Base-by-base conservation (phyloP, 305 asterid genomes). In the Coffea humblotiana region DNA sequence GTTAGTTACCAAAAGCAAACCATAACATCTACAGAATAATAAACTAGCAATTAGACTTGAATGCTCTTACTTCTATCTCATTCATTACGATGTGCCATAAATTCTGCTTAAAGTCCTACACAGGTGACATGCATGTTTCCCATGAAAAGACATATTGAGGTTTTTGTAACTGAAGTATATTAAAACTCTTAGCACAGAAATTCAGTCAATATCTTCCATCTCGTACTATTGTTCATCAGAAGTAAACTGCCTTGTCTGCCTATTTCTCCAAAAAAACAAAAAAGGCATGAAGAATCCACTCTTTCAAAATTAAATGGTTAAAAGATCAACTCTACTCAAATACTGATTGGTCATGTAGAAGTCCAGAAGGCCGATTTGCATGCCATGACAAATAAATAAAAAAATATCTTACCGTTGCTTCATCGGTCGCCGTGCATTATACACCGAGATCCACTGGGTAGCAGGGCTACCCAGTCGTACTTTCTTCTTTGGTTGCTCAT, bases 401-500 rank as follows among this genome's bases (percentile, higher is more conserved):
- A 81, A 71, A 61, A 8, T 63, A 56, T 35, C 81, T 76, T 82
- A 90, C 99, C 99, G 90, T 81, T 96, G 99, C 86, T 96, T 96
- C 99, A 96, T 96, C 58, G 98, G 99, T 32, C 96, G 92, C 0
- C 98, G 92, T 58, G 98, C 99, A 89, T 96, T 96, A 86, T 94
- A 96, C 81, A 90, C 99, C 7, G 98, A 94, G 82, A 96, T 91
- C 99, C 99, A 96, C 85, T 96, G 99, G 51, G 93, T 96, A 32
- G 99, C 99, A 84, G 99, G 98, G 85, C 95, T 96, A 73, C 99
- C 99, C n/a, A 96, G 81, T 16, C 99, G 91, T 64, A 94, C 88
- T 90, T 94, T 96, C 89, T 96, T 96, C 93, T 92, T 96, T 63
- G 98, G 99, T 83, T 96, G 97, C 86, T 94, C 99, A 67, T 96